phyloP scores from a whole-genome alignment of 2,329 filamentous ascomycete species.

The Elsinoe arachidis region DNA sequence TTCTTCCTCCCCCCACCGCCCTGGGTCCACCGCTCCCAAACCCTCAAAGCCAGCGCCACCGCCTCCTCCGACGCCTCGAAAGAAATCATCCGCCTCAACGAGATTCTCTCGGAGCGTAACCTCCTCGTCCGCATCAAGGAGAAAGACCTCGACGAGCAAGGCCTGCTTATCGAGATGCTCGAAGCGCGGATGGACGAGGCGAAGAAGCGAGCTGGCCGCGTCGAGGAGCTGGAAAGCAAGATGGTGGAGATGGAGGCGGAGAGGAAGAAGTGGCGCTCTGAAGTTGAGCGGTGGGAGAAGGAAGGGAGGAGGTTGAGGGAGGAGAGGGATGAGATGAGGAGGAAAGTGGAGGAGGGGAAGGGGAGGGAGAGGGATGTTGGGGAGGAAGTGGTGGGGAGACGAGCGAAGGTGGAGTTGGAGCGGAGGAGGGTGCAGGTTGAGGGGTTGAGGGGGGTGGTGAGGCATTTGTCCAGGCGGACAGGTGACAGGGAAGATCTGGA shows the following conservation, averaged over 20 bases:
- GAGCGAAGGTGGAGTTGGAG: conserved; percentile 61
- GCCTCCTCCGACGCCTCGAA: conserved; percentile 76
- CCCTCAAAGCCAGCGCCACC: conserved; percentile 73
- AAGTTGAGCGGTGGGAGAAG: conserved; percentile 45
- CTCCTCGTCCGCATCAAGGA: conserved; percentile 46
- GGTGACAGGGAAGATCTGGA: conserved; percentile 59
- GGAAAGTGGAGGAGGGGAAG: conserved; percentile 51
- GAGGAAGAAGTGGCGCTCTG: conserved; percentile 25
- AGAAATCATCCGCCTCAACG: conserved; percentile 69
- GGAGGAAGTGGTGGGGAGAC: conserved; percentile 45
- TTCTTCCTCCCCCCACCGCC: conserved; percentile 67
- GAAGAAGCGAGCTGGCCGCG: conserved; percentile 63
- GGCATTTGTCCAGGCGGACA: conserved; percentile 53
- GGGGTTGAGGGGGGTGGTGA: conserved; percentile 55
- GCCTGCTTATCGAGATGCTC: conserved; percentile 89
- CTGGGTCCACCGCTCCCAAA: conserved; percentile 74
- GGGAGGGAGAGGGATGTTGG: conserved; percentile 48
- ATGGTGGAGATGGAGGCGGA: conserved; percentile 34
- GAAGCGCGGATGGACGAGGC: conserved; percentile 81
- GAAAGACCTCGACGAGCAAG: conserved; percentile 73
- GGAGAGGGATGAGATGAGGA: conserved; percentile 54
- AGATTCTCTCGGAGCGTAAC: conserved; percentile 70
- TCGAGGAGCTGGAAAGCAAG: conserved; percentile 56
- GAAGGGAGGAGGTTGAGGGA: conserved; percentile 42
- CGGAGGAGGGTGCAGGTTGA: conserved; percentile 64